These are phyloP conservation scores for Arabidopsis hybrid DNA, from an alignment of 441 rosid genomes.

Conservation along the genomic window DNA sequence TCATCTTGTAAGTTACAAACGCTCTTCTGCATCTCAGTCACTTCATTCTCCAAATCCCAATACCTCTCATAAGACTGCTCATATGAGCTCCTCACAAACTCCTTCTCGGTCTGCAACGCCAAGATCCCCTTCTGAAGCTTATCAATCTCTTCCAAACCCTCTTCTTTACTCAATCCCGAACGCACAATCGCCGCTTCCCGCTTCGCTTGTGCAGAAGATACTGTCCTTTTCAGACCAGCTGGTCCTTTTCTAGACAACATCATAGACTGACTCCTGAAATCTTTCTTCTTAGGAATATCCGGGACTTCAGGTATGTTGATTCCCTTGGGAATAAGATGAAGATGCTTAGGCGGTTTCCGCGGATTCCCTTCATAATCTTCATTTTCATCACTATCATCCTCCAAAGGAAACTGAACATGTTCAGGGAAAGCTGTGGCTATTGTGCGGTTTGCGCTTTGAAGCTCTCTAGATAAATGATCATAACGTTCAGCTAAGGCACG, in stretches of 20 bases:
- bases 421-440: slow-evolving; percentile 93
- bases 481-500: slow-evolving; percentile 91
- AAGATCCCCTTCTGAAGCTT: slow-evolving; percentile 73
- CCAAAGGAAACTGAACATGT: slow-evolving; percentile 62
- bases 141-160: slow-evolving; percentile 71
- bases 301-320: slow-evolving; percentile 49
- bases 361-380: slow-evolving; percentile 34
- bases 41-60: slow-evolving; percentile 62
- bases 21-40: slow-evolving; percentile 62
- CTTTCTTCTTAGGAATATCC: slow-evolving; percentile 51
- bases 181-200: slow-evolving; percentile 40
- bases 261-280: slow-evolving; percentile 52
- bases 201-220: slow-evolving; percentile 42
- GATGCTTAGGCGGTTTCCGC: slow-evolving; percentile 23
- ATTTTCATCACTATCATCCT: slow-evolving; percentile 55
- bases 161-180: slow-evolving; percentile 61
- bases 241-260: slow-evolving; percentile 47
- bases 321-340: slow-evolving; percentile 42
- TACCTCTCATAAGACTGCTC: slow-evolving; percentile 59
- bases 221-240: slow-evolving; percentile 42
- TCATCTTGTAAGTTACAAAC: slow-evolving; percentile 75
- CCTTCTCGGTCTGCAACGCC: slow-evolving; percentile 75
- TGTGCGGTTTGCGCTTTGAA: slow-evolving; percentile 88
- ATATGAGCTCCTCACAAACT: slow-evolving; percentile 64
- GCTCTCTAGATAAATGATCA: slow-evolving; percentile 79